These are phyloP conservation scores for Verticillium dahliae DNA, from an alignment of 2,329 filamentous ascomycete species.

Conservation along the genomic window DNA sequence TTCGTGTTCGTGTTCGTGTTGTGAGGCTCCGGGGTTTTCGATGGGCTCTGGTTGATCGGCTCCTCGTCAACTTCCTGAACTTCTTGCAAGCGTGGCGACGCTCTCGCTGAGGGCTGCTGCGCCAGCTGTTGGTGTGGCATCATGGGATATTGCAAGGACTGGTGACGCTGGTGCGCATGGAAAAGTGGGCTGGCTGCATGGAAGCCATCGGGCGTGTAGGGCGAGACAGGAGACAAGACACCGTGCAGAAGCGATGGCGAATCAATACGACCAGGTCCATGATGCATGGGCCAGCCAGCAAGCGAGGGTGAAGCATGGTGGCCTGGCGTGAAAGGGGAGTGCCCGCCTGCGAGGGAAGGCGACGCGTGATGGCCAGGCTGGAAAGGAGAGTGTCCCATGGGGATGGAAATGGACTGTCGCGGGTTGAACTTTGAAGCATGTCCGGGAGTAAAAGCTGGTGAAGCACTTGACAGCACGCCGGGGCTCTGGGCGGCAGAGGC, in stretches of 20 bases:
- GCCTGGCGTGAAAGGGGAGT: slow-evolving; percentile 62
- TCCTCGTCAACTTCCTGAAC: slow-evolving; percentile 71
- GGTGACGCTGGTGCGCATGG: slow-evolving; percentile 48
- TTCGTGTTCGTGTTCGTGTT: slow-evolving; percentile 27
- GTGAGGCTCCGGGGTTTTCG: slow-evolving; percentile 47
- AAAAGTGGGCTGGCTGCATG: slow-evolving; percentile 32
- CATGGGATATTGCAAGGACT: slow-evolving; percentile 52
- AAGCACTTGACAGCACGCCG: slow-evolving; percentile 57
- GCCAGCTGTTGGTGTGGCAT: slow-evolving; percentile 51
- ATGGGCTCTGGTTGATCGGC: slow-evolving; percentile 39
- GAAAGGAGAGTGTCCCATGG: slow-evolving; percentile 58
- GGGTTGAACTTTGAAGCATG: slow-evolving; percentile 57
- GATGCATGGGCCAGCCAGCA: slow-evolving; percentile 48
- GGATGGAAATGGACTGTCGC: slow-evolving; percentile 65
- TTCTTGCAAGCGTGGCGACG: slow-evolving; percentile 61
- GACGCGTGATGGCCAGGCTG: slow-evolving; percentile 50
- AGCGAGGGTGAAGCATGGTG: slow-evolving; percentile 49
- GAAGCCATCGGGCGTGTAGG: slow-evolving; percentile 49
- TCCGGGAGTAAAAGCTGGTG: slow-evolving; percentile 63
- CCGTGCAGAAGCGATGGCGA: slow-evolving; percentile 58
- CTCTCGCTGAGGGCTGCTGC: slow-evolving; percentile 45
- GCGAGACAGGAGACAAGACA: slow-evolving; percentile 58
- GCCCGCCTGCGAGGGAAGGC: slow-evolving; percentile 50
- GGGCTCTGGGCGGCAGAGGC: slow-evolving; percentile 55
- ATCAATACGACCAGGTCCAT: slow-evolving; percentile 46